These are phyloP conservation scores for Kodamaea restingae DNA, from an alignment of 805 yeast species.

Conservation along the genomic window DNA sequence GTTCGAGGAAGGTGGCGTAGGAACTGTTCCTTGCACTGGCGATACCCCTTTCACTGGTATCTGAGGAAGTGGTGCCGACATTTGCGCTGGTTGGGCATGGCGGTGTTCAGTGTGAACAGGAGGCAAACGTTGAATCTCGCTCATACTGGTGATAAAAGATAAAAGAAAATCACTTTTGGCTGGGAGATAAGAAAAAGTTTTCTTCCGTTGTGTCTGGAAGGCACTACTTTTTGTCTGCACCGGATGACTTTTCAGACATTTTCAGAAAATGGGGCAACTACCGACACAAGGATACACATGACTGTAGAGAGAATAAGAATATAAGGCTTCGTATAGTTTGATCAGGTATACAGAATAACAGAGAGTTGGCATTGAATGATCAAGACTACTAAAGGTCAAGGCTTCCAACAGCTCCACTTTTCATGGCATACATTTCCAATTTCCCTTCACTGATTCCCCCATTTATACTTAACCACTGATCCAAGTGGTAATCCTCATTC, in stretches of 20 bases:
- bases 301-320: no score
- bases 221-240: background rate
- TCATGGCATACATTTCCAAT: no score
- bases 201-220: conserved; percentile 5
- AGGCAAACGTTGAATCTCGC: conserved; percentile 16
- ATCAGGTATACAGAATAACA: no score
- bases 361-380: no score
- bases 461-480: no score
- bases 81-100: background rate
- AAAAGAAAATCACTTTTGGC: background rate
- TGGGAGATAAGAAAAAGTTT: conserved; percentile 6
- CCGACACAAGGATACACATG: no score
- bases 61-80: background rate
- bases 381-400: no score
- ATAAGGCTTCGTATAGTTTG: no score
- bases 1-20: background rate
- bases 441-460: no score
- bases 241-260: conserved; percentile 2
- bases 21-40: background rate
- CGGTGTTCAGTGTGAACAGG: conserved; percentile 3
- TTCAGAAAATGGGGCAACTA: background rate
- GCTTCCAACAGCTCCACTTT: no score
- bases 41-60: conserved; percentile 1
- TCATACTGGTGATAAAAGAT: conserved; percentile 11
- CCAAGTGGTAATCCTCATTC: no score